These are phyloP conservation scores for Geosmithia flava DNA, from an alignment of 2,329 filamentous ascomycete species.

Conservation along the genomic window DNA sequence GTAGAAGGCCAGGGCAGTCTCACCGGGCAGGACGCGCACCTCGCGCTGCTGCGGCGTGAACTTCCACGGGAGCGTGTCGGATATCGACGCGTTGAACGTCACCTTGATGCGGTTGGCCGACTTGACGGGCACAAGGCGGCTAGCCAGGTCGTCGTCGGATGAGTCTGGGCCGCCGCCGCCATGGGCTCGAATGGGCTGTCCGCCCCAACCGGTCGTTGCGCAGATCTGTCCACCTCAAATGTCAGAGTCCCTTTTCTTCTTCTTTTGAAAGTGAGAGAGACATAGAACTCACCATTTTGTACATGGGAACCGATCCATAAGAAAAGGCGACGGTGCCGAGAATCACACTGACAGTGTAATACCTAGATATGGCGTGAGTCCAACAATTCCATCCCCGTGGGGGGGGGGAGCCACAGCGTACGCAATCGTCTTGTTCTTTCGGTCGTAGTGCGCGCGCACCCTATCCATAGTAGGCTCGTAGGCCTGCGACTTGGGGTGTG, in stretches of 20 bases:
- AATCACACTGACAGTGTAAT: conserved; percentile 66
- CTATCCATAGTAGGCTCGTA: conserved; percentile 42
- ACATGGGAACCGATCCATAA: conserved; percentile 75
- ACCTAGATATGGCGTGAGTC: conserved; percentile 27
- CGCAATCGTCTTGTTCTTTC: conserved; percentile 52
- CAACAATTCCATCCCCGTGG: not conserved
- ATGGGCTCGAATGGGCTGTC: conserved; percentile 79
- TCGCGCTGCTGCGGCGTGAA: conserved; percentile 95
- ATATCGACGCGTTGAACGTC: conserved; percentile 92
- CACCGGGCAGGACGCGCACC: conserved; percentile 86
- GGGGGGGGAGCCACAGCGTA: conserved; percentile 8
- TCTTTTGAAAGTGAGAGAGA: not conserved
- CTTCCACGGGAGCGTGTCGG: conserved; percentile 93
- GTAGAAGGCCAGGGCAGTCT: conserved; percentile 95
- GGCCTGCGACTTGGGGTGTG: conserved; percentile 7
- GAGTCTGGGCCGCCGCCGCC: conserved; percentile 30
- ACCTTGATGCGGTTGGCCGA: conserved; percentile 78
- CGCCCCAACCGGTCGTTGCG: conserved; percentile 81
- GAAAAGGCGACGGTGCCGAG: conserved; percentile 68
- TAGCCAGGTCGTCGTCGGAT: conserved; percentile 51
- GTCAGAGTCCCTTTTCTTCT: not conserved
- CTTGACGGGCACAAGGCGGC: conserved; percentile 69
- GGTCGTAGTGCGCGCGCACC: conserved; percentile 49
- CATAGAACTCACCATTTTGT: conserved; percentile 61
- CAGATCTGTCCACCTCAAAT: conserved; percentile 46